Conservation (phyloP, 306 rosid species). For the Acacia acuminata region DNA sequence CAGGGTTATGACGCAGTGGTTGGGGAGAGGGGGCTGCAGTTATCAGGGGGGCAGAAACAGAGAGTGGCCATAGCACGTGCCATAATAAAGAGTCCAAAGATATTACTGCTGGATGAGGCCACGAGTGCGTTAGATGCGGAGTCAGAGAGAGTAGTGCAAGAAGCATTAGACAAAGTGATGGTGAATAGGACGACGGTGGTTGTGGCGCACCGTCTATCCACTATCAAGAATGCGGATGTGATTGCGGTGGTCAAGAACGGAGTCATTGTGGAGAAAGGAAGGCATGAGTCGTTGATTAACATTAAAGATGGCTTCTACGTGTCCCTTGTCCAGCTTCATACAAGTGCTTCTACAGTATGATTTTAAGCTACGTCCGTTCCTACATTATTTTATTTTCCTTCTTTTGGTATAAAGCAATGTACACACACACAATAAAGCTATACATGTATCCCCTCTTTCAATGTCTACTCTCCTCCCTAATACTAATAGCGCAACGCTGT, state of each 20-base stretch:
- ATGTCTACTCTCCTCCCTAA: too few species aligned
- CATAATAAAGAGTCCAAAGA: slow-evolving; percentile 67
- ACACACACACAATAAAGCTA: too few species aligned
- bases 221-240: slow-evolving; percentile 71
- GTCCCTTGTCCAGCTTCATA: slow-evolving; percentile 66
- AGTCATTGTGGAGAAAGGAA: slow-evolving; percentile 69
- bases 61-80: slow-evolving; percentile 81
- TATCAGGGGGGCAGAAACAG: slow-evolving; percentile 82
- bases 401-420: not conserved
- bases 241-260: slow-evolving; percentile 81
- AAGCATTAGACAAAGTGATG: slow-evolving; percentile 74
- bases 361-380: not conserved
- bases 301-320: slow-evolving; percentile 67
- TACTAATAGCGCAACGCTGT: not conserved
- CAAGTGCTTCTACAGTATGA: slow-evolving; percentile 42
- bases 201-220: slow-evolving; percentile 74
- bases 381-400: not conserved
- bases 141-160: slow-evolving; percentile 82
- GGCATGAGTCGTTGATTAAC: slow-evolving; percentile 56
- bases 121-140: slow-evolving; percentile 83
- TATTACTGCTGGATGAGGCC: slow-evolving; percentile 75
- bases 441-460: not conserved
- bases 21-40: slow-evolving; percentile 71
- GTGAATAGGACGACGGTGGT: slow-evolving; percentile 65
- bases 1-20: slow-evolving; percentile 71